phyloP scores from a whole-genome alignment of 2,329 filamentous ascomycete genomes.

The Fusarium vanettenii region DNA sequence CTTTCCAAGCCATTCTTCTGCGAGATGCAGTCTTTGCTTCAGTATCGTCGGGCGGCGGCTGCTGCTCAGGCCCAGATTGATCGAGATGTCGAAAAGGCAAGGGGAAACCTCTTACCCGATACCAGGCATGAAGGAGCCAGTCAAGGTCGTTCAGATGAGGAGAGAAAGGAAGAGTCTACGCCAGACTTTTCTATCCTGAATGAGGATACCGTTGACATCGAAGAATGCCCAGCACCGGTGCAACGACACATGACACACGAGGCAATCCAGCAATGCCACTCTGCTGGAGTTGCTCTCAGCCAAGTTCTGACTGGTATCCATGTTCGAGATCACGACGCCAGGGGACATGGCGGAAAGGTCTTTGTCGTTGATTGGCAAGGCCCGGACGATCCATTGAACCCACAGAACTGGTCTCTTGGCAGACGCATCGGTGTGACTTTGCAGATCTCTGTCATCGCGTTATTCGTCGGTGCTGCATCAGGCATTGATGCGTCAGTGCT shows the following conservation, averaged over 20 bases:
- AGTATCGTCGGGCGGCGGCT: constrained; percentile 28
- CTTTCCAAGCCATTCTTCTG: not conserved
- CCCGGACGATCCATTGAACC: constrained; percentile 55
- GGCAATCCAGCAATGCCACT: constrained; percentile 18
- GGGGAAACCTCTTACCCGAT: not conserved
- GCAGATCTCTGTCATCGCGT: constrained; percentile 59
- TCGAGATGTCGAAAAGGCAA: constrained; percentile 26
- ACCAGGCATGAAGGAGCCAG: not conserved
- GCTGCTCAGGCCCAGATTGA: constrained; percentile 38
- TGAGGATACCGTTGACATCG: not conserved
- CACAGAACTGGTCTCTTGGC: constrained; percentile 57
- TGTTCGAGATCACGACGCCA: constrained; percentile 41
- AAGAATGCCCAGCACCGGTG: not conserved
- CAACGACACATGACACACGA: constrained; percentile 9
- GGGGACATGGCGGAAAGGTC: constrained; percentile 43
- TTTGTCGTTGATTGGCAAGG: constrained; percentile 48
- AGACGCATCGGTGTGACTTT: constrained; percentile 53
- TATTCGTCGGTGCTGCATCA: constrained; percentile 62
- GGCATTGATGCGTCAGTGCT: constrained; percentile 64
- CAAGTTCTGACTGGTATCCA: constrained; percentile 47
- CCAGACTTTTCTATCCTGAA: not conserved
- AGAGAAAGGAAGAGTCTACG: not conserved
- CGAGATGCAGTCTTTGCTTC: constrained; percentile 34
- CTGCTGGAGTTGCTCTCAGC: constrained; percentile 37
- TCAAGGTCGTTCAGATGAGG: not conserved